Evolutionary conservation across 352 stramenopile genomes (phyloP).

Genomic region (Phytophthora crassamura): DNA sequence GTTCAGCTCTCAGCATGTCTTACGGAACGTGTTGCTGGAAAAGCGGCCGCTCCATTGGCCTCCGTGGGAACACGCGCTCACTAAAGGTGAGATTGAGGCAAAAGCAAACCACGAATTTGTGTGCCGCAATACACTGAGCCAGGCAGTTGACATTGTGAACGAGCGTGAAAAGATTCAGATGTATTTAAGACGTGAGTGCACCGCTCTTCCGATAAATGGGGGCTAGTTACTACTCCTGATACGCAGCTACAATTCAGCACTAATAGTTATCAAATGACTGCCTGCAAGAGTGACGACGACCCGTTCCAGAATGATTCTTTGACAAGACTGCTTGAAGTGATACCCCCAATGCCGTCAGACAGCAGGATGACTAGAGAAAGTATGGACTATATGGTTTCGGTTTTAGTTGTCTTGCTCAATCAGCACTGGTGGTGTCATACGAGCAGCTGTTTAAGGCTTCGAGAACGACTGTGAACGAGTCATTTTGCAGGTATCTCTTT

Average conservation of each 20-base stretch:
- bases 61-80: too few species aligned
- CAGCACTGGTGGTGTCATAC: slow-evolving; percentile 3
- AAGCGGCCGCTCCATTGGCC: too few species aligned
- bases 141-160: slow-evolving; percentile 1
- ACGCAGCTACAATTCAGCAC: background rate
- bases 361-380: too few species aligned
- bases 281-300: background rate
- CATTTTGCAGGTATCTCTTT: too few species aligned
- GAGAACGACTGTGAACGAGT: too few species aligned
- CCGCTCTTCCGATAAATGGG: background rate
- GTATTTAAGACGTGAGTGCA: background rate
- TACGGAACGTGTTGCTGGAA: too few species aligned
- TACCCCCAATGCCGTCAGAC: too few species aligned
- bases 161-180: background rate
- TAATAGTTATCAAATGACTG: background rate
- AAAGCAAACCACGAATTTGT: background rate
- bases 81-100: too few species aligned
- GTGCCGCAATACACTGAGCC: background rate
- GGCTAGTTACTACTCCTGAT: background rate
- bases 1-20: slow-evolving; percentile 5
- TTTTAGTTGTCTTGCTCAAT: background rate
- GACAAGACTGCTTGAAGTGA: background rate
- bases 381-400: slow-evolving; percentile 5
- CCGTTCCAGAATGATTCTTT: background rate
- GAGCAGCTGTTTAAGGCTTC: slow-evolving; percentile 8